Evolutionary conservation across 140 eudicot genomes (phyloP).

Genomic region (Flaveria floridana): DNA sequence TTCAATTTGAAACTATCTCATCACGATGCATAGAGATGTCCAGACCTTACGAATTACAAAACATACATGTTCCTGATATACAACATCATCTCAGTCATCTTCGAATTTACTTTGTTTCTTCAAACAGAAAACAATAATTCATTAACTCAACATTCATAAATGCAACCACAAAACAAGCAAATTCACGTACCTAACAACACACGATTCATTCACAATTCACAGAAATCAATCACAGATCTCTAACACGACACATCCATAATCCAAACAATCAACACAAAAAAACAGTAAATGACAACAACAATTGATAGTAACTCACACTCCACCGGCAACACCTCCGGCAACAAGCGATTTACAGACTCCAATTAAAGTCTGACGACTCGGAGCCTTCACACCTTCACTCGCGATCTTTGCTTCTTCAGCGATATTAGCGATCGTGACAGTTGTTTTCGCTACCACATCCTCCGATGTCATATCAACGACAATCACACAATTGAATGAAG

Average conservation of each 20-base stretch:
- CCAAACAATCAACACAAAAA: neutral
- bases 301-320: slow-evolving; percentile 54
- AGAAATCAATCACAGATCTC: neutral
- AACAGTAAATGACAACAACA: neutral
- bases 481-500: neutral
- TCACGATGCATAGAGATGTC: too few species aligned
- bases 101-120: neutral
- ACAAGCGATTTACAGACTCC: slow-evolving; percentile 83
- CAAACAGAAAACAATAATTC: neutral
- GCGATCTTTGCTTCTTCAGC: slow-evolving; percentile 94
- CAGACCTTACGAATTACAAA: too few species aligned
- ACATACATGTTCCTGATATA: neutral
- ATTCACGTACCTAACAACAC: neutral
- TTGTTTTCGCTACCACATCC: slow-evolving; percentile 61
- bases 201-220: neutral
- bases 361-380: slow-evolving; percentile 59
- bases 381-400: slow-evolving; percentile 71
- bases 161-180: slow-evolving; percentile 19
- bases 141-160: slow-evolving; percentile 1
- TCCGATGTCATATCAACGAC: slow-evolving; percentile 70
- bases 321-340: slow-evolving; percentile 98
- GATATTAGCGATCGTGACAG: slow-evolving; percentile 67
- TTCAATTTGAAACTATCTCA: too few species aligned
- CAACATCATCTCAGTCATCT: slow-evolving; percentile 6
- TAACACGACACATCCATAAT: neutral